Base-by-base conservation (phyloP, 495 filamentous ascomycete species). In the Aspergillus conjunctus region DNA sequence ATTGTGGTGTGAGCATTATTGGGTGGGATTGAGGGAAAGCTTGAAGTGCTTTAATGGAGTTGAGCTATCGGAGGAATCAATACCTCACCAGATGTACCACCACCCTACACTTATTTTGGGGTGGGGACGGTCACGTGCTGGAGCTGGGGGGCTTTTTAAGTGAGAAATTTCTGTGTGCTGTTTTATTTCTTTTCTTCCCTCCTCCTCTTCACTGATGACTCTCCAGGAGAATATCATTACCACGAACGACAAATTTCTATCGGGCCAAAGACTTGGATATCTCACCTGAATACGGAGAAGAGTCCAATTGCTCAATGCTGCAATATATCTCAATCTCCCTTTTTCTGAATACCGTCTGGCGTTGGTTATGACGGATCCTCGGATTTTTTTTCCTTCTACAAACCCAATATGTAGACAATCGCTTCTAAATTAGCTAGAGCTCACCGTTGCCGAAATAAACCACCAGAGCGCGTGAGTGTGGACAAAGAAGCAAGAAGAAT, bases 391-490 rank as follows among this genome's bases (percentile, higher is more conserved):
- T 31, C 15, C 15, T 17, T 37, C 8, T 43, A 31, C 26, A 2
- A 2, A 26, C 26, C 26, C 26, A 26, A 26, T 26, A 26, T 26
- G 5, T 26, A 26, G 26, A 30, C 30, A 30, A 21, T 15, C 67
- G 82, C 82, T 83, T 83, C 79, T 82, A 82, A 76, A 80, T 77
- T 77, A 78, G 85, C 85, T 87, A 87, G 85, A 87, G 83, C 85
- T 82, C 75, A 79, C 76, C 85, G 79, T 83, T 82, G 75, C 67
- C 81, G 77, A 78, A 76, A 77, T 77, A 64, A 56, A 70, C 63
- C 67, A 74, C 77, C 73, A 84, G 82, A 83, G 78, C 75, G 79
- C 66, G 79, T 77, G 76, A 81, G 85, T 85, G 85, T 87, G 81
- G 83, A 87, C 78, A 83, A 73, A 75, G 84, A 85, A 86, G 85